Base-by-base conservation (phyloP, 257 asterid species). In the Apocynum venetum region DNA sequence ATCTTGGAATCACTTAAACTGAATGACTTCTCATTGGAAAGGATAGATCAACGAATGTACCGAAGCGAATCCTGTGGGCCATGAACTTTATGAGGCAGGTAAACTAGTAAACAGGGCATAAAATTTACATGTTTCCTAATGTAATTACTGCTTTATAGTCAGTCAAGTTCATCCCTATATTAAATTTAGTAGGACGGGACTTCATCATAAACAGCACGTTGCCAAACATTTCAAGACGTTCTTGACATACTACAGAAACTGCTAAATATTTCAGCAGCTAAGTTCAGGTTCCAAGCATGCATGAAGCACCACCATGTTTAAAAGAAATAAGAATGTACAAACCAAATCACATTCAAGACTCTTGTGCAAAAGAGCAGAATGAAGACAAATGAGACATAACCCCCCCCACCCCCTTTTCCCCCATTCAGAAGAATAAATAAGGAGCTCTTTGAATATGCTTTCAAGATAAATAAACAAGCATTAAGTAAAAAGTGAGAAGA, bases 281-380 rank as follows among this genome's bases (percentile, higher is more conserved):
- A n/a, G 49, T n/a, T 36, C 72, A 60, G 19, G 40, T 48, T 20
- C 53, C 35, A 17, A 31, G 7, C n/a, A 55, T 19, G 51, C 61
- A 48, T 48, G 8, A 44, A 52, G 17, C 11, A 47, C 67, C 52
- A 51, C 31, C 52, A 48, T 51, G 15, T 2, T 41, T 35, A 36
- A 67, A 77, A 46, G 51, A 77, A 8, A 25, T 55, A 46, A 52
- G 73, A 53, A 20, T 3, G 25, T 43, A 60, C 85, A 66, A 81
- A 96, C 99, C 99, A 71, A 19, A 49, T n/a, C n/a, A 19, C 31
- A 40, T 8, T 8, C 38, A 69, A 40, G 65, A n/a, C 75, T 52
- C 46, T 63, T 49, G 46, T 20, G 55, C 25, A 46, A 35, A 41
- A 46, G 56, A 36, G 31, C 17, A 25, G 12, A 41, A 47, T 25